Percentiles rank a stretch among this genome's conserved stretches.
phyloP scores from a whole-genome alignment of 495 filamentous ascomycete genomes.

The Patellaria atrata region DNA sequence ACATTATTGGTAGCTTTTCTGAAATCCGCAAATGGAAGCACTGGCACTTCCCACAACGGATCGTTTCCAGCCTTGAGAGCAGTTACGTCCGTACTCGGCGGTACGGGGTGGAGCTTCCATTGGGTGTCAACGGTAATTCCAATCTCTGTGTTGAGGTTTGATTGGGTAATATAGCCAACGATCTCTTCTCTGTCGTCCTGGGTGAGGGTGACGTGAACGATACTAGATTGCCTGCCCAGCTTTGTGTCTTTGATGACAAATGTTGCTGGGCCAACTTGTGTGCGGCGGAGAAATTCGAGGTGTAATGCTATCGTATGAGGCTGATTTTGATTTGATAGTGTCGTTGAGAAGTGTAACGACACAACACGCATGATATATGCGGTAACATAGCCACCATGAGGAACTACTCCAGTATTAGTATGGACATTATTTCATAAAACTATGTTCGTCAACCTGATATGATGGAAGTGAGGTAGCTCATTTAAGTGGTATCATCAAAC shows the following conservation, averaged over 20 bases:
- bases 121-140: conserved; percentile 43
- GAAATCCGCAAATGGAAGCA: conserved; percentile 33
- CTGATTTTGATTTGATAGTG: conserved; percentile 45
- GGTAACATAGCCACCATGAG: conserved; percentile 70
- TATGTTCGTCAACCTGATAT: too few species aligned
- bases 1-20: conserved; percentile 41
- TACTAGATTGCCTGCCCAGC: conserved; percentile 52
- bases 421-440: too few species aligned
- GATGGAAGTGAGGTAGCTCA: too few species aligned
- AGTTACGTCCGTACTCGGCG: conserved; percentile 32
- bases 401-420: conserved; percentile 36
- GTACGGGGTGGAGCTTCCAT: conserved; percentile 35
- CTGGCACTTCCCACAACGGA: conserved; percentile 35
- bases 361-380: conserved; percentile 48
- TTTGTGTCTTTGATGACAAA: conserved; percentile 60
- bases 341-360: conserved; percentile 46
- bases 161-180: conserved; percentile 54
- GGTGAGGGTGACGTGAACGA: conserved; percentile 51
- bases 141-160: conserved; percentile 40
- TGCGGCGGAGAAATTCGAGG: conserved; percentile 58
- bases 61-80: conserved; percentile 30
- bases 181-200: conserved; percentile 45
- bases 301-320: conserved; percentile 52
- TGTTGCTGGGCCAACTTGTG: conserved; percentile 43
- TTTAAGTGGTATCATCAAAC: conserved; percentile 1